Evolutionary conservation across 2,329 filamentous ascomycete genomes (phyloP), one percentile per base, ranked within the genome.

Genomic region (Cercospora beticola): DNA sequence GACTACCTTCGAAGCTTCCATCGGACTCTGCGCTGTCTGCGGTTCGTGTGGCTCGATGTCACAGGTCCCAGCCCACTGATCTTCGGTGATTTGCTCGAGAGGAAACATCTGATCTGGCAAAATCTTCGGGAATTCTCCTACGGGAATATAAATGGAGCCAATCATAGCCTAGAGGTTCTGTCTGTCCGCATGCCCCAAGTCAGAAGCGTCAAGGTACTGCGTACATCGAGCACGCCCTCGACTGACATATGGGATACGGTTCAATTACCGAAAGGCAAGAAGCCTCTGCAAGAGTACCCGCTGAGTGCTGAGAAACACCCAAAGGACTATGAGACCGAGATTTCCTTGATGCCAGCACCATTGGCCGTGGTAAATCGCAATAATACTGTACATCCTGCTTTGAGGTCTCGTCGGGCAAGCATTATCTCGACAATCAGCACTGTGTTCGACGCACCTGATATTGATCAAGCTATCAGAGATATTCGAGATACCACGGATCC

Each of bases 1-100:
- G 71, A 75, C 62, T 79, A 78, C 30, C 72, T 79, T 10, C 69
- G 71, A 9, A 74, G 73, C 65, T 79, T 79, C 66, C 69, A 69
- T 3, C 56, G 58, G 3, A 76, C 73, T 8, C 63, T 79, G 21
- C 72, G 62, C 7, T 69, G 61, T 23, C 69, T 79, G 4, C 70
- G 72, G 4, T 76, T 79, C 49, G 65, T 75, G n/a, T 79, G 77
- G 77, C 63, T 77, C 3, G 75, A 72, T 49, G 69, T 60, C 2
- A 65, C 73, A 1, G 78, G 78, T 12, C 77, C 77, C 12, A 75
- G 74, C 67, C 77, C 76, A 1, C 49, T 79, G 4, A 59, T 70
- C 7, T 69, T 79, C 5, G 70, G 75, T 31, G 60, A 69, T 10
- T 43, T 76, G 26, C 59, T 64, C 16, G 49, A 67, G 6, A 68